Conservation (phyloP, 164 flowering plant species). For the Buxus sempervirens region DNA sequence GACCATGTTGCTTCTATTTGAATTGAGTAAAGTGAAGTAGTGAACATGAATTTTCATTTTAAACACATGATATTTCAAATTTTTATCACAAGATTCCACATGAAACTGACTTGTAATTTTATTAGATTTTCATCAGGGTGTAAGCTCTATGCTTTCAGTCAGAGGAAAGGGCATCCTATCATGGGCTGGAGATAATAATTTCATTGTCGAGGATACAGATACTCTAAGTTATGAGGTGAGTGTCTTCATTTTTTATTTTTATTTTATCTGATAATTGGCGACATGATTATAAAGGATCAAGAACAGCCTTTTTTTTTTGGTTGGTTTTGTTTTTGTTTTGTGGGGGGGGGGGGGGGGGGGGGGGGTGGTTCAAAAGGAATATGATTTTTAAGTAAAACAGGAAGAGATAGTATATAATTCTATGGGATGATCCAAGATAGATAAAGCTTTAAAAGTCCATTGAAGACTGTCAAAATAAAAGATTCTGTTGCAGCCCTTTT, state of each 20-base stretch:
- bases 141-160: conserved; percentile 58
- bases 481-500: no score
- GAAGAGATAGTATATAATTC: no score
- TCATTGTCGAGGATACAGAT: conserved; percentile 54
- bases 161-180: conserved; percentile 57
- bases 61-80: neutral
- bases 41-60: neutral
- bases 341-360: no score
- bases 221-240: conserved; percentile 47
- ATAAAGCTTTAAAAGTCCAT: no score
- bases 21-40: neutral
- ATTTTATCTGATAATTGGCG: neutral
- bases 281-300: neutral
- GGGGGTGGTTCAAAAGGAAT: no score
- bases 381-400: no score
- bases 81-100: neutral
- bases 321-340: no score
- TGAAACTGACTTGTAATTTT: conserved; percentile 16
- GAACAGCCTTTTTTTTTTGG: neutral
- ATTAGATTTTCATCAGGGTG: conserved; percentile 45
- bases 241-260: neutral
- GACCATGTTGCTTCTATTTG: neutral
- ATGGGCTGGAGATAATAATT: conserved; percentile 54
- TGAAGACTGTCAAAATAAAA: no score
- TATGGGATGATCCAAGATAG: no score